Evolutionary conservation across 306 rosid genomes (phyloP).

Genomic region (Purshia tridentata): DNA sequence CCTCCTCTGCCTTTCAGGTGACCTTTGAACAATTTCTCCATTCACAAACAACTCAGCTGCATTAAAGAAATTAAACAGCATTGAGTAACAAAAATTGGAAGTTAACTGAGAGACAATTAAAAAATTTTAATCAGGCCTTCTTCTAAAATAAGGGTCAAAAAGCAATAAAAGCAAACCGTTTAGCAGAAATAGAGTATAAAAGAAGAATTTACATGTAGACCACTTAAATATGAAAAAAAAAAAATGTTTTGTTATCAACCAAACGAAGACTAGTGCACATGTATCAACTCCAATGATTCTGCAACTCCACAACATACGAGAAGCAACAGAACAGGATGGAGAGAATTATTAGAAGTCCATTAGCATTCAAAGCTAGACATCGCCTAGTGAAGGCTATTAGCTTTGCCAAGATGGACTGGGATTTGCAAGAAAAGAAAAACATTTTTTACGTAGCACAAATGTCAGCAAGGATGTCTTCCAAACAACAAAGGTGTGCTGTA

Average conservation of each 20-base stretch:
- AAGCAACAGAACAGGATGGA: slow-evolving; percentile 41
- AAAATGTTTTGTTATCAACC: too few species aligned
- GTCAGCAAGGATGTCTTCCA: neutral
- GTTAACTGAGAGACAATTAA: neutral
- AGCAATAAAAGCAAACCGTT: neutral
- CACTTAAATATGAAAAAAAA: too few species aligned
- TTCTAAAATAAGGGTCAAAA: neutral
- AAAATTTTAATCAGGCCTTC: neutral
- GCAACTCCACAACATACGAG: slow-evolving; percentile 28
- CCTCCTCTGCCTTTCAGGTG: slow-evolving; percentile 95
- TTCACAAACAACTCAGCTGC: slow-evolving; percentile 90
- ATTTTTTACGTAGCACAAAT: neutral
- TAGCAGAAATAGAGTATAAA: neutral
- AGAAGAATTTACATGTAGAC: too few species aligned
- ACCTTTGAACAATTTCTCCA: slow-evolving; percentile 92
- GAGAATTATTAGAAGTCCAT: slow-evolving; percentile 42
- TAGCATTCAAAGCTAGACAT: slow-evolving; percentile 73
- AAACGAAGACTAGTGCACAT: too few species aligned
- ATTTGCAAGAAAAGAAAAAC: neutral
- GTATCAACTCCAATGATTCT: slow-evolving; percentile 45
- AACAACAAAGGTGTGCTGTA: neutral
- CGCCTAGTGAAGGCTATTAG: slow-evolving; percentile 38
- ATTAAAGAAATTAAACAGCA: neutral
- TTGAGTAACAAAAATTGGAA: neutral
- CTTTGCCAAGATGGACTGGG: slow-evolving; percentile 74